Percentiles rank a stretch among this genome's conserved stretches.
Conservation (phyloP, 2,329 filamentous ascomycete genomes). For the Epichloe scottii region DNA sequence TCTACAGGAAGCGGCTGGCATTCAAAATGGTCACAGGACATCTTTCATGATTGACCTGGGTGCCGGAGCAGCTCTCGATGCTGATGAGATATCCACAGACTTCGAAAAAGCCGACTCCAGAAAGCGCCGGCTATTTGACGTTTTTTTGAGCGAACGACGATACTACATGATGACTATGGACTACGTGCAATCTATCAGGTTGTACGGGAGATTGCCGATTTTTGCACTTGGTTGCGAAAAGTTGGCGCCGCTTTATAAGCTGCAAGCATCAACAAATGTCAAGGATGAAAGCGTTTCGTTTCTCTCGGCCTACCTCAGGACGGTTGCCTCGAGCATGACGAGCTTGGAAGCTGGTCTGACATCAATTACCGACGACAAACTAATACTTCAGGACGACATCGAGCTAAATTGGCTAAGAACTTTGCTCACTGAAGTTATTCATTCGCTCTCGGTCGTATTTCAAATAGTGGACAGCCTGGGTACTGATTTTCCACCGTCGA, state of each 20-base stretch:
- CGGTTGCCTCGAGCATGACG: constrained; percentile 35
- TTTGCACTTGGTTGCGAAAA: constrained; percentile 15
- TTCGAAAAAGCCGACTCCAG: constrained; percentile 53
- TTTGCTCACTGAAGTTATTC: constrained; percentile 56
- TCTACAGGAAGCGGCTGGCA: constrained; percentile 59
- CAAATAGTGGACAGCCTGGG: constrained; percentile 52
- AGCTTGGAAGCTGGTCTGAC: constrained; percentile 36
- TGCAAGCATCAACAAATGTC: constrained; percentile 14
- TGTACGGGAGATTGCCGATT: constrained; percentile 27
- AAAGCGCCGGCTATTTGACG: constrained; percentile 53
- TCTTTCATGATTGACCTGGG: constrained; percentile 42
- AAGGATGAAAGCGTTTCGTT: constrained; percentile 30
- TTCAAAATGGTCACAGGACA: constrained; percentile 46
- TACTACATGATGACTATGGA: constrained; percentile 55
- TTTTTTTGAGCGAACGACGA: constrained; percentile 60
- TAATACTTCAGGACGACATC: constrained; percentile 38
- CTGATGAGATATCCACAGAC: constrained; percentile 40
- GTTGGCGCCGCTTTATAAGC: constrained; percentile 18
- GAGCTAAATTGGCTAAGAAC: constrained; percentile 49
- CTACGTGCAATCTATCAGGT: constrained; percentile 36
- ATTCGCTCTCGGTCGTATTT: constrained; percentile 62
- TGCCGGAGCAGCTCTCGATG: constrained; percentile 32
- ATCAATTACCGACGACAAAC: constrained; percentile 36
- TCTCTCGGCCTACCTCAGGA: constrained; percentile 34
- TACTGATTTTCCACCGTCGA: constrained; percentile 41